Evolutionary conservation across 768 basidiomycete species (phyloP).

Genomic region (Trametes maxima): DNA sequence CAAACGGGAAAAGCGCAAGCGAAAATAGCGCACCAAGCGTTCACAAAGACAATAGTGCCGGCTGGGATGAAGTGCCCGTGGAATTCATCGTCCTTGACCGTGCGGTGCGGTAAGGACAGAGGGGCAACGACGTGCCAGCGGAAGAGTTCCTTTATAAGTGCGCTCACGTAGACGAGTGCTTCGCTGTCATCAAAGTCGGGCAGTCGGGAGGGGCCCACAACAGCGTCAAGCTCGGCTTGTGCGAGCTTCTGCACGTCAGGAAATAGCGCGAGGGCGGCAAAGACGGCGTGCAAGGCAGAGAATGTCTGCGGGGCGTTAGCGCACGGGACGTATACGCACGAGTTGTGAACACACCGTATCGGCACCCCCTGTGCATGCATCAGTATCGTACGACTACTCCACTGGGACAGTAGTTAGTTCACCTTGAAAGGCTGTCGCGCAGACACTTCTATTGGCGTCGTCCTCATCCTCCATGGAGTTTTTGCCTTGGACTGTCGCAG

Average conservation of each 20-base stretch:
- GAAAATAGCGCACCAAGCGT: slow-evolving; percentile 25
- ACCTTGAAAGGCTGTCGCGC: too few species aligned
- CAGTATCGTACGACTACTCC: too few species aligned
- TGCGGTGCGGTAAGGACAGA: slow-evolving; percentile 31
- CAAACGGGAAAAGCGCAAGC: not conserved
- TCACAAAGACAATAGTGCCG: slow-evolving; percentile 26
- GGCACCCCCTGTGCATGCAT: too few species aligned
- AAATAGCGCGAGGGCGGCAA: slow-evolving; percentile 32
- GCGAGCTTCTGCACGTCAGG: slow-evolving; percentile 28
- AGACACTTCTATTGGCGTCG: too few species aligned
- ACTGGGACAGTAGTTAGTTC: too few species aligned
- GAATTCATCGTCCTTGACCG: slow-evolving; percentile 26
- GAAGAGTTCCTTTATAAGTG: slow-evolving; percentile 16
- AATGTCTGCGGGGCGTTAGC: slow-evolving; percentile 17
- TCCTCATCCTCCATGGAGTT: too few species aligned
- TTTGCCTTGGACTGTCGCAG: too few species aligned
- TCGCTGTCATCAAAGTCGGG: slow-evolving; percentile 14
- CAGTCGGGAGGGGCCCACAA: slow-evolving; percentile 17
- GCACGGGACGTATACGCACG: not conserved
- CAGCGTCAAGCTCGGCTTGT: slow-evolving; percentile 15
- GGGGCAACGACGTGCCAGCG: slow-evolving; percentile 20
- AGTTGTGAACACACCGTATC: too few species aligned
- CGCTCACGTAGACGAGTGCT: slow-evolving; percentile 11
- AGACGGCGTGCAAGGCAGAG: slow-evolving; percentile 30
- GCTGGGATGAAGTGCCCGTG: slow-evolving; percentile 27